Conservation (phyloP, 768 basidiomycete genomes). For the Mycena pura region DNA sequence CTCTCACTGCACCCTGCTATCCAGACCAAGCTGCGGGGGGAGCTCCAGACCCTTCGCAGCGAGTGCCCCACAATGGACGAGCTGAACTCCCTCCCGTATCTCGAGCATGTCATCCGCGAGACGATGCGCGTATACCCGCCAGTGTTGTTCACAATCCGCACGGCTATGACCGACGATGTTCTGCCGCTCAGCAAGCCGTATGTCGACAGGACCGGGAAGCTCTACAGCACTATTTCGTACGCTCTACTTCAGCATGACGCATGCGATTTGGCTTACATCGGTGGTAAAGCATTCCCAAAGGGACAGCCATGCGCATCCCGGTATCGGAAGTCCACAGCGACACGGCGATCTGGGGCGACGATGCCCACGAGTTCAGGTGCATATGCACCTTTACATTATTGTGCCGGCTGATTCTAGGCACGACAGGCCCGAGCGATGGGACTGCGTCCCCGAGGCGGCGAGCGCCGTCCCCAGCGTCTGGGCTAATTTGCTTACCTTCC, state of each 20-base stretch:
- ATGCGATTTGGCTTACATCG: not conserved
- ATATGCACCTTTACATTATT: no score
- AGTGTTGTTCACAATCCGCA: constrained; percentile 48
- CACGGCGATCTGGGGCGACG: constrained; percentile 64
- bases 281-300: constrained; percentile 44
- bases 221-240: constrained; percentile 42
- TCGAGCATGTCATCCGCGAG: constrained; percentile 65
- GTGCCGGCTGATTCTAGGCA: constrained; percentile 18
- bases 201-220: constrained; percentile 48
- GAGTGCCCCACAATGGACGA: no score
- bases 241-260: not conserved
- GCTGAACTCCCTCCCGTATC: no score
- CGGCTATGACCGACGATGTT: constrained; percentile 49
- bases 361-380: constrained; percentile 68
- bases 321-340: constrained; percentile 59
- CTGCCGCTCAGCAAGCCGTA: constrained; percentile 56
- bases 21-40: no score
- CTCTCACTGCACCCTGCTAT: no score
- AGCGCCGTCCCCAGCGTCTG: no score
- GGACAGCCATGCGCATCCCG: constrained; percentile 54
- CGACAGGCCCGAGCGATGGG: constrained; percentile 69
- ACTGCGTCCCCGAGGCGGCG: constrained; percentile 32
- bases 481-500: no score
- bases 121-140: constrained; percentile 62
- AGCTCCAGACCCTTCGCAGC: no score